Conservation (phyloP, 768 basidiomycete species). For the Omphalotus guepiniiformis region DNA sequence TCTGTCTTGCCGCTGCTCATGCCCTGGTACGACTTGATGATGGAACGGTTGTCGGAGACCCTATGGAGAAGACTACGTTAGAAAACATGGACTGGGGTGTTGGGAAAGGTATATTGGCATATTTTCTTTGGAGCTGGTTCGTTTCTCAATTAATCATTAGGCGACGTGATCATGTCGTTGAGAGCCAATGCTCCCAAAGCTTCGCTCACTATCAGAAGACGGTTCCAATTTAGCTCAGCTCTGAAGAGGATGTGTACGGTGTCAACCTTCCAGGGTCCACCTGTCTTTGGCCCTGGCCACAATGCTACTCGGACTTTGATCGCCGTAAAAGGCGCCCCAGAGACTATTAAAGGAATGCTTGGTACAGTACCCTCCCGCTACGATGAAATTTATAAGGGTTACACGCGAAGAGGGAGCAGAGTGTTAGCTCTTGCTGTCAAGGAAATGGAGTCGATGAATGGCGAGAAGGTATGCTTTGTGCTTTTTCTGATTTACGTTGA, state of each 20-base stretch:
- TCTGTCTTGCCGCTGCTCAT: conserved; percentile 91
- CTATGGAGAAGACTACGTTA: conserved; percentile 97
- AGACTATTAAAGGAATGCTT: conserved; percentile 92
- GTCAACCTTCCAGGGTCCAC: conserved; percentile 40
- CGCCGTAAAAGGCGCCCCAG: conserved; percentile 95
- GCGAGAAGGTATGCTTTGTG: conserved; percentile 54
- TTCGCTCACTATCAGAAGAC: conserved; percentile 72
- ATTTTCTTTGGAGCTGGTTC: background rate
- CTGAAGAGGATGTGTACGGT: conserved; percentile 98
- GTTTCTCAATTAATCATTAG: conserved; percentile 48
- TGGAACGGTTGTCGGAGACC: conserved; percentile 91
- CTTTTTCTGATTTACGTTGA: background rate
- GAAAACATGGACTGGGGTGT: conserved; percentile 90
- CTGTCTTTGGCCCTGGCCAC: conserved; percentile 33
- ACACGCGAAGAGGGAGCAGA: conserved; percentile 87
- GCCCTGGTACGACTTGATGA: conserved; percentile 94
- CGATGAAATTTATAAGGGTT: conserved; percentile 94
- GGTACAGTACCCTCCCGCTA: conserved; percentile 68
- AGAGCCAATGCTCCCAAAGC: conserved; percentile 51
- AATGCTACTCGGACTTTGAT: conserved; percentile 40
- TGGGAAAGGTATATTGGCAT: conserved; percentile 47
- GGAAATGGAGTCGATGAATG: conserved; percentile 65
- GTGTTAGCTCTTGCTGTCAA: conserved; percentile 91
- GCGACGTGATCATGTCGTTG: conserved; percentile 67
- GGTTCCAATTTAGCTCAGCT: conserved; percentile 97